Evolutionary conservation across 1,284 basidiomycete genomes (phyloP), one percentile per base, ranked within the genome.

Genomic region (Pholiota adiposa): DNA sequence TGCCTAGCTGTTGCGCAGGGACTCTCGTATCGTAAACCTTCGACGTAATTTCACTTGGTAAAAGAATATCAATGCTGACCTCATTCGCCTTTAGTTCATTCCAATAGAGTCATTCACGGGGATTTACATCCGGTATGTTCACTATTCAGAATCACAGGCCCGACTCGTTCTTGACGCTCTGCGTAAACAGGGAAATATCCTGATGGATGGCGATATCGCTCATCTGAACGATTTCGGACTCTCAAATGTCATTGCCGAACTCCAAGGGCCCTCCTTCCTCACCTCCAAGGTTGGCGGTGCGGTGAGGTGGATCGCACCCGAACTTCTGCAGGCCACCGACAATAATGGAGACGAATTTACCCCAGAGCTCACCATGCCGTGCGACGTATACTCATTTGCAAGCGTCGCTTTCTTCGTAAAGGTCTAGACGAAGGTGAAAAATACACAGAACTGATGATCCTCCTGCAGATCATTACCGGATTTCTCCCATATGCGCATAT

Each of bases 161-260:
- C n/a, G n/a, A n/a, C n/a, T n/a, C n/a, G 29, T 34, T 16, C 7
- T 6, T 6, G 18, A 7, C 11, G 29, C 11, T 27, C 25, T 11
- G 44, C 41, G 9, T 33, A 50, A 19, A 19, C 36, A 70, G 69
- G 63, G 65, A 0, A 78, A 77, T 51, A 62, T 78, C 4, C 67
- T 78, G 21, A 72, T 78, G 43, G 67, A 67, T 25, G 63, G 69
- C 1, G 67, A 67, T 5, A 54, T 59, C 14, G 69, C 73, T 0
- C 63, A 64, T 34, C 55, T 75, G 7, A 63, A 64, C 4, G 77
- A 79, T 57, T 79, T 78, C 54, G 78, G 77, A 7, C 67, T 77
- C 14, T 78, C 77, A 0, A 69, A 63, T 27, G 64, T 78, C 51
- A 65, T 73, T 23, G 69, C 69, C 33, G 76, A 76, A 34, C 69